Evolutionary conservation across 257 asterid genomes (phyloP).

Genomic region (Cynanchum wilfordii): DNA sequence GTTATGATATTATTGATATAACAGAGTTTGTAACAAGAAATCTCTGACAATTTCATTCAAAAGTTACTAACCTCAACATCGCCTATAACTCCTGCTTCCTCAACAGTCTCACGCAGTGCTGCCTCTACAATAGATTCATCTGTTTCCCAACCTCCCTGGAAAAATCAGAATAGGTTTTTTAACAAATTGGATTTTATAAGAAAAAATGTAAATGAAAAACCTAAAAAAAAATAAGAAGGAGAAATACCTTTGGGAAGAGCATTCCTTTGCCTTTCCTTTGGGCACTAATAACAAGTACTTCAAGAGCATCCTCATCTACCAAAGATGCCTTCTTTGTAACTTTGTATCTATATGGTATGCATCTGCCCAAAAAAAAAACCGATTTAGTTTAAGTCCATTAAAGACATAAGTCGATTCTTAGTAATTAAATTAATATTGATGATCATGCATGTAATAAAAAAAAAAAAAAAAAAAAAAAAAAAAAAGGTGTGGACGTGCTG

Average conservation of each 20-base stretch:
- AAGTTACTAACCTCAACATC: constrained; percentile 57
- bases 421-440: too few relatives aligned
- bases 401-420: too few relatives aligned
- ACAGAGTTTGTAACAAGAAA: too few relatives aligned
- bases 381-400: too few relatives aligned
- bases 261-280: constrained; percentile 82
- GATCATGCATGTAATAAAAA: too few relatives aligned
- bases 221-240: not conserved
- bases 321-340: constrained; percentile 18
- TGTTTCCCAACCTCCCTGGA: constrained; percentile 87
- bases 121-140: constrained; percentile 73
- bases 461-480: too few relatives aligned
- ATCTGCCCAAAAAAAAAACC: constrained; percentile 27
- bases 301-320: constrained; percentile 62
- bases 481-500: too few relatives aligned
- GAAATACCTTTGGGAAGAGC: constrained; percentile 81
- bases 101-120: constrained; percentile 77
- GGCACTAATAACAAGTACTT: constrained; percentile 73
- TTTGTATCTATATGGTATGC: constrained; percentile 76
- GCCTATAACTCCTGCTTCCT: constrained; percentile 95
- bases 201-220: not conserved
- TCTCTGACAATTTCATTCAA: too few relatives aligned
- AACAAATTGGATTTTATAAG: not conserved
- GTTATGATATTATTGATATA: too few relatives aligned
- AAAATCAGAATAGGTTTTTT: not conserved